Base-by-base conservation (phyloP, 2,329 filamentous ascomycete species). In the Zasmidium angulare region DNA sequence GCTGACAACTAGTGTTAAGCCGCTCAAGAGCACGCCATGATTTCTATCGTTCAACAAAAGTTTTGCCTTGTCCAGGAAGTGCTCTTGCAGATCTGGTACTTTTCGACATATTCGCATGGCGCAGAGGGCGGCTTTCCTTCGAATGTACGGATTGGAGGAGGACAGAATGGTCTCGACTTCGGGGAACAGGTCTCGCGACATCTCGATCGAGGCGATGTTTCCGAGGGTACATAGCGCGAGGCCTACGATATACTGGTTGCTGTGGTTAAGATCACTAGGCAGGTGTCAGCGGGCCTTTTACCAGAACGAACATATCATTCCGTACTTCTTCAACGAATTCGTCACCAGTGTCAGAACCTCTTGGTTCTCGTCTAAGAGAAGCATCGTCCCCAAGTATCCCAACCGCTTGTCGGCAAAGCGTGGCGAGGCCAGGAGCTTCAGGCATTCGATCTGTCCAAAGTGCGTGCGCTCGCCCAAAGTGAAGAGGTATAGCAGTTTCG, bases 21-120 rank as follows among this genome's bases (percentile, higher is more conserved):
- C 96, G 68, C 92, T 98, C 11, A 99, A 83, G 51, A 99, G 78
- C 19, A 99, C 96, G 40, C 95, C 96, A 68, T 99, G 95, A 77
- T 99, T 99, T 62, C 95, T 84, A 76, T 99, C 95, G 23, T 91
- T 89, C 21, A 99, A 80, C 10, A 99, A 82, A 24, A 91, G 83
- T 62, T 95, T 89, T 17, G 93, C 90, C 76, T 98, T 98, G 62
- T 99, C 95, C 59, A 97, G 74, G 72, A 99, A 99, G 77, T 99
- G 93, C 75, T 99, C 96, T 76, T 96, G 91, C 55, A 99, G 79
- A 75, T 99, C 95, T 4, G 96, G 95, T 11, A 99, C 95, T 77
- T 99, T 99, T 69, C 92, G 89, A 79, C 93, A 97, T 82, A 99
- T 97, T 66, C 93, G 86, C 95, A 99, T 99, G 53, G 95, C 95